phyloP scores from a whole-genome alignment of 257 asterid genomes.

The Mitragyna speciosa region DNA sequence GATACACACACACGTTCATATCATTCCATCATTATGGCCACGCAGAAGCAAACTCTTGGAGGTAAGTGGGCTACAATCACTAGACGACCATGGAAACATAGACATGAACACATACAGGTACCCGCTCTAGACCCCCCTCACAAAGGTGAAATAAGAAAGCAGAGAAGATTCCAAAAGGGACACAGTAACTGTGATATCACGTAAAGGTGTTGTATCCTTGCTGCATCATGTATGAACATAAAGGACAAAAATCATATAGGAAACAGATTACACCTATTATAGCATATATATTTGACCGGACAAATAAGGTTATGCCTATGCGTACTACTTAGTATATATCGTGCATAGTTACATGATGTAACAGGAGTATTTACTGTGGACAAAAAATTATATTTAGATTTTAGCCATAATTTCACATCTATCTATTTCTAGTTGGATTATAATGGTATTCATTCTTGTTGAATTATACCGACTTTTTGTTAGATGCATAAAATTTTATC shows the following conservation, averaged over 20 bases:
- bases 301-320: constrained; percentile 15
- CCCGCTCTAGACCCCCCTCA: background rate
- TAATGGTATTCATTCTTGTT: no score
- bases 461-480: no score
- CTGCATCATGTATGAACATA: constrained; percentile 26
- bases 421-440: background rate
- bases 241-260: constrained; percentile 33
- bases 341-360: background rate
- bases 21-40: constrained; percentile 41
- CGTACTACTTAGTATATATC: background rate
- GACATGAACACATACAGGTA: background rate
- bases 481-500: no score
- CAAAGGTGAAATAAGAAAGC: constrained; percentile 24
- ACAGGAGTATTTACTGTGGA: background rate
- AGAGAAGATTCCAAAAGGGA: constrained; percentile 51
- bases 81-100: constrained; percentile 15
- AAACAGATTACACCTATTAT: constrained; percentile 22
- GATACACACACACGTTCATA: constrained; percentile 6
- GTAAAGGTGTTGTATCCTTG: constrained; percentile 41
- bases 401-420: background rate
- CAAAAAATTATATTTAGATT: background rate
- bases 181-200: constrained; percentile 52
- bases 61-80: constrained; percentile 11
- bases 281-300: constrained; percentile 28
- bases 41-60: constrained; percentile 16